A percentile compares a stretch with the other conserved stretches of the same genome.
Evolutionary conservation across 1,139 yeast genomes (phyloP).

Genomic region (Suhomyces atakaporum): DNA sequence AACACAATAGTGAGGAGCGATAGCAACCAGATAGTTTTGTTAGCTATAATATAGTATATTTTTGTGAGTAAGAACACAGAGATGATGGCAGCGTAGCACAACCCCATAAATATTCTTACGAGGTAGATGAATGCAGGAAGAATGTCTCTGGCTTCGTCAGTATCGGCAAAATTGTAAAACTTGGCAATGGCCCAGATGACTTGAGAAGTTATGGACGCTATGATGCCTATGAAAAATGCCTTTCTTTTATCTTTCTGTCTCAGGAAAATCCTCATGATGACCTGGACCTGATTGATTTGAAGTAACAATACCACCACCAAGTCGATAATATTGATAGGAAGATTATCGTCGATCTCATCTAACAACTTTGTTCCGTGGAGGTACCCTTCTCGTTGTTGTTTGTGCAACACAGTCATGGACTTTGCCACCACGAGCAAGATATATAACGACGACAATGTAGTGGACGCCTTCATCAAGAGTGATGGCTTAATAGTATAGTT

Average conservation of each 20-base stretch:
- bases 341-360: constrained; percentile 45
- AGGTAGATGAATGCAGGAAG: constrained; percentile 80
- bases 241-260: constrained; percentile 71
- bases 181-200: constrained; percentile 70
- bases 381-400: constrained; percentile 57
- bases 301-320: constrained; percentile 60
- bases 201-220: constrained; percentile 60
- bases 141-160: constrained; percentile 54
- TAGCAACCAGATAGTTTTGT: constrained; percentile 51
- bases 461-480: constrained; percentile 44
- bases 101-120: constrained; percentile 71
- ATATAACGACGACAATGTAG: constrained; percentile 54
- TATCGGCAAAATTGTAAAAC: constrained; percentile 40
- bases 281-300: constrained; percentile 75
- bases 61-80: constrained; percentile 60
- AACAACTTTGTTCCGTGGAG: constrained; percentile 56
- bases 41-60: constrained; percentile 55
- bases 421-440: constrained; percentile 52
- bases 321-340: constrained; percentile 61
- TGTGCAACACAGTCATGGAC: constrained; percentile 45
- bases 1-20: constrained; percentile 61
- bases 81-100: constrained; percentile 70
- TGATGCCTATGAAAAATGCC: constrained; percentile 62
- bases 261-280: constrained; percentile 69
- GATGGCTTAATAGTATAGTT: constrained; percentile 60